Base-by-base conservation (phyloP, 164 flowering plant species). In the Magnolia changhungtana region DNA sequence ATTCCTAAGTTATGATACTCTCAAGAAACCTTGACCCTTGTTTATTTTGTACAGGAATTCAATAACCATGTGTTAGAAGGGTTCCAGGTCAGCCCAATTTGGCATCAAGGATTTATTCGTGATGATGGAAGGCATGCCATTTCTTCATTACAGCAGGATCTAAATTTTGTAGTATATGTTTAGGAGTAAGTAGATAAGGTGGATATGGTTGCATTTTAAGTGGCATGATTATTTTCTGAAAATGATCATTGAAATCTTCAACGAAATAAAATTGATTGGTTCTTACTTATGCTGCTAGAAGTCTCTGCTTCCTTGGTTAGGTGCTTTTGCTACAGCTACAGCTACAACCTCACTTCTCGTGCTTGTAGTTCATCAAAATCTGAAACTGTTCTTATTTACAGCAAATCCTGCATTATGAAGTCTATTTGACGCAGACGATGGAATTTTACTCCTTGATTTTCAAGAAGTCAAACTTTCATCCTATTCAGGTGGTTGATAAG, bases 31-130 rank as follows among this genome's bases (percentile, higher is more conserved):
- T 16, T 16, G 21, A 20, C n/a, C 8, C 14, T 61, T 59, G 24
- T 31, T 13, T 50, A 29, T 8, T 69, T 69, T 75, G 18, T 72
- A 16, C 80, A 96, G 99, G 99, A 90, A 61, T 96, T 93, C 75
- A 80, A 85, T 75, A 81, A 67, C 37, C 88, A 83, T 69, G 98
- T 96, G 24, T 24, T 71, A 24, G 93, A 96, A 87, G 99, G 99
- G 21, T 93, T 96, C 80, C 99, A 93, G 82, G 98, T 90, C 72
- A 90, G 78, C 80, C 99, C 99, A 72, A 85, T 96, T 77, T 93
- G 99, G 99, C 80, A 96, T 84, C 99, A 96, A 87, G 99, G 99
- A 19, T 90, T 73, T 72, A 91, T 96, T 75, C 77, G 86, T 71
- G 97, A 96, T 85, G 93, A 93, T 88, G 98, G 94, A 79, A 92